Evolutionary conservation across 1,139 yeast species (phyloP), one percentile per base, ranked within the genome.

Genomic region (Geotrichum restrictum): DNA sequence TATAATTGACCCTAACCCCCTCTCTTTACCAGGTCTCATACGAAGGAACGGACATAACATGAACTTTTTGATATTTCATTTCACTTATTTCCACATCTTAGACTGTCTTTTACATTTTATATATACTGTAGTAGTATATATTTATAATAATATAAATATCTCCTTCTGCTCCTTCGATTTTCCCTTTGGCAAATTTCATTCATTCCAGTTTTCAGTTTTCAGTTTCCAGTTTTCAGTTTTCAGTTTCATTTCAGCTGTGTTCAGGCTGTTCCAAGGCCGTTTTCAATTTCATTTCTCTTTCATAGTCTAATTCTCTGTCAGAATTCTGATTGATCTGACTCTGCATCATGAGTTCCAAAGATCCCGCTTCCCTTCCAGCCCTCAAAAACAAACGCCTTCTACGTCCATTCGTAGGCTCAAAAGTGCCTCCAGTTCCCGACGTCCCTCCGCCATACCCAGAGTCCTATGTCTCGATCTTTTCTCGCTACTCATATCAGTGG

Each of bases 401-500:
- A 34, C 55, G 64, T 8, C 58, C 60, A 7, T 51, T 65, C 19
- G 58, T 62, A 10, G 68, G 69, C 10, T 56, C 61, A 11, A 53
- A 52, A 34, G 57, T 64, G n/a, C 69, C 70, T 27, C 70, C 70
- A 19, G 48, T 64, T 4, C 68, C 69, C 0, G 61, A 57, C 16
- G 59, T 53, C n/a, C 61, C 57, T 5, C 55, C 43, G 7, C 56
- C 48, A 14, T 67, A 57, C 46, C 70, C 71, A 4, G 70, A 66
- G 51, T 59, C 58, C 13, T 48, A 51, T 4, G 66, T 60, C 1
- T 51, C 57, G 1, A 29, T 57, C 10, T 51, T 55, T 5, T 56
- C 62, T 3, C 55, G 58, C 44, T 48, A 72, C 1, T 76, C 81
- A 45, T 80, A 80, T 59, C 67, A 74, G 65, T 85, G 93, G 93